A percentile compares a stretch with the other conserved stretches of the same genome.
These are phyloP conservation scores for Stylosanthes scabra DNA, from an alignment of 331 rosid genomes.

Conservation along the genomic window DNA sequence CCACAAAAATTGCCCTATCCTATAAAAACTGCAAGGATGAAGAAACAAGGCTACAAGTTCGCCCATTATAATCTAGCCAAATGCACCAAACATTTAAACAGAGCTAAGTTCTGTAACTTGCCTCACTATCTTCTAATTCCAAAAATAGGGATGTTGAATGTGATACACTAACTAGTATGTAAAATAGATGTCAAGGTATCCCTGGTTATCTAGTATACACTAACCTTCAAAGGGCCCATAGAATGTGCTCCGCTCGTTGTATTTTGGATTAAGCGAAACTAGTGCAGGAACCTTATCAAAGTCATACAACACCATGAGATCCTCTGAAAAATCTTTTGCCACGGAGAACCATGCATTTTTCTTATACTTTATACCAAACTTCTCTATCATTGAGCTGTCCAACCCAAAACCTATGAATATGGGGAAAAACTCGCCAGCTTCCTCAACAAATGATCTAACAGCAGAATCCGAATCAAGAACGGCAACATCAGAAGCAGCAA, in stretches of 20 bases:
- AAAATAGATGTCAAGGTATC: slow-evolving; percentile 26
- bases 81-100: background rate
- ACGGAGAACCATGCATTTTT: slow-evolving; percentile 96
- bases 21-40: slow-evolving; percentile 26
- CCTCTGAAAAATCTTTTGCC: slow-evolving; percentile 92
- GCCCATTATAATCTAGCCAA: slow-evolving; percentile 20
- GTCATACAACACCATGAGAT: slow-evolving; percentile 72
- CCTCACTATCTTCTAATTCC: slow-evolving; percentile 1
- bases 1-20: slow-evolving; percentile 9
- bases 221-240: slow-evolving; percentile 98
- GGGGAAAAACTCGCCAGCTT: slow-evolving; percentile 79
- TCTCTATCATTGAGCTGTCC: slow-evolving; percentile 60
- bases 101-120: slow-evolving; percentile 9
- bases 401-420: slow-evolving; percentile 87
- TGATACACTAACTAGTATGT: slow-evolving; percentile 13
- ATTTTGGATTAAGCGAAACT: slow-evolving; percentile 75
- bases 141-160: slow-evolving; percentile 13
- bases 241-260: slow-evolving; percentile 73
- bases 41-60: slow-evolving; percentile 6
- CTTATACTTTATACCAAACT: slow-evolving; percentile 70
- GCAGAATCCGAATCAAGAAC: slow-evolving; percentile 88
- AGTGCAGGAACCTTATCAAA: slow-evolving; percentile 93
- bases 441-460: slow-evolving; percentile 65
- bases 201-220: slow-evolving; percentile 37
- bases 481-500: slow-evolving; percentile 87